phyloP scores from a whole-genome alignment of 768 basidiomycete genomes.

The Termitomyces sp. region DNA sequence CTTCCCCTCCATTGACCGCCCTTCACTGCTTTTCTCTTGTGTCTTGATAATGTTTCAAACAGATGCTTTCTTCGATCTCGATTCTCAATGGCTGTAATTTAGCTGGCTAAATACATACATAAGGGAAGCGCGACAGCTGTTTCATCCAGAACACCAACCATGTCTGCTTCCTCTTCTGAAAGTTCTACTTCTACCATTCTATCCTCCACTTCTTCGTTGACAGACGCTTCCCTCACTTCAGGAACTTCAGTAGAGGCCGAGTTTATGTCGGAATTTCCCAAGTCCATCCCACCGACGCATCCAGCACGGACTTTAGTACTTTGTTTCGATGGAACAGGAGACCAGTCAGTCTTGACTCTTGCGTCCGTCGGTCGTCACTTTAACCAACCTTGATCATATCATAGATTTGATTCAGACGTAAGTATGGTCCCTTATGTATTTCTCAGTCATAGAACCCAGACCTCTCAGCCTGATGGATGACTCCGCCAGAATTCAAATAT shows the following conservation, averaged over 20 bases:
- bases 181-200: not conserved
- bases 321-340: conserved; percentile 66
- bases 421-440: conserved; percentile 11
- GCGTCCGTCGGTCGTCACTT: not conserved
- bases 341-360: conserved; percentile 26
- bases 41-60: too few relatives aligned
- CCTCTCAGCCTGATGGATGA: too few relatives aligned
- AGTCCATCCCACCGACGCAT: conserved; percentile 25
- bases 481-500: conserved; percentile 45
- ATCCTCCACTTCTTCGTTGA: not conserved
- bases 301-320: conserved; percentile 50
- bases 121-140: not conserved
- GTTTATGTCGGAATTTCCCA: not conserved
- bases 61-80: too few relatives aligned
- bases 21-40: too few relatives aligned
- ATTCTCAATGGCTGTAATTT: too few relatives aligned
- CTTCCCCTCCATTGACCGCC: too few relatives aligned
- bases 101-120: too few relatives aligned
- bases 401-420: conserved; percentile 39
- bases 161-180: not conserved
- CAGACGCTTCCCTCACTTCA: not conserved
- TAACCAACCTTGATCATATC: not conserved
- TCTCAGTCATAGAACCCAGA: not conserved
- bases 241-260: not conserved
- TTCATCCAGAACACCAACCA: not conserved